phyloP scores from a whole-genome alignment of 495 filamentous ascomycete genomes.

The Chaetomium fimeti region DNA sequence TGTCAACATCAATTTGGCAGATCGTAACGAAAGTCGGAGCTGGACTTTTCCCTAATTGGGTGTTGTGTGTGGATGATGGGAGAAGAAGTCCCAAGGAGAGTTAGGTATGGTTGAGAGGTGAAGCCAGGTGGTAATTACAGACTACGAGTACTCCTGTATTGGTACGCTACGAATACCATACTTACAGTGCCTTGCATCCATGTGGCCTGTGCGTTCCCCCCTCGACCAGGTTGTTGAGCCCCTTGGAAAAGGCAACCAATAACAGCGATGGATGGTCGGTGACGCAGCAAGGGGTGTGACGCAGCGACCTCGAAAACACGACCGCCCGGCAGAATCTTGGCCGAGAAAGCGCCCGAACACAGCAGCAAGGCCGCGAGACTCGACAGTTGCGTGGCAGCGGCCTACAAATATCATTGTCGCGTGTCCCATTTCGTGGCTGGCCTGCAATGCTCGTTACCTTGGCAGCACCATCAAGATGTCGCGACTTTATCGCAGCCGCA shows the following conservation, averaged over 20 bases:
- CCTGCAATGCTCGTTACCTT: slow-evolving; percentile 20
- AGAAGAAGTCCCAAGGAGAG: no score
- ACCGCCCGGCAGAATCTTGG: slow-evolving; percentile 38
- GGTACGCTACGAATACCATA: neutral
- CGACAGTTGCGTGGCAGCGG: neutral
- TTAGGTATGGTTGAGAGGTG: no score
- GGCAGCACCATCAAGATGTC: slow-evolving; percentile 30
- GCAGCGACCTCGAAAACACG: slow-evolving; percentile 28
- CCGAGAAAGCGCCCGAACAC: neutral
- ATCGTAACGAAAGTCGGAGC: no score
- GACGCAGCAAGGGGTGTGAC: neutral
- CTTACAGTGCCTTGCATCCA: neutral
- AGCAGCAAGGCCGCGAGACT: slow-evolving; percentile 3
- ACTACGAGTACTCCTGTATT: no score
- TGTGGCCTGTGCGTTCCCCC: neutral
- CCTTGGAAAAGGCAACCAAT: neutral
- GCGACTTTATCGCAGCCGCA: slow-evolving; percentile 25
- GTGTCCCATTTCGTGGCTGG: slow-evolving; percentile 1
- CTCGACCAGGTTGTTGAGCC: neutral
- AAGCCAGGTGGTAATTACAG: slow-evolving; percentile 1
- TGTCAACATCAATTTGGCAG: no score
- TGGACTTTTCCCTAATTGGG: no score
- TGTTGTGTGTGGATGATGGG: no score
- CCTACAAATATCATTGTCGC: slow-evolving; percentile 3
- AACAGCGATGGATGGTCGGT: neutral